Evolutionary conservation across 352 stramenopile species (phyloP).

Genomic region (Globisporangium acanthophoron): DNA sequence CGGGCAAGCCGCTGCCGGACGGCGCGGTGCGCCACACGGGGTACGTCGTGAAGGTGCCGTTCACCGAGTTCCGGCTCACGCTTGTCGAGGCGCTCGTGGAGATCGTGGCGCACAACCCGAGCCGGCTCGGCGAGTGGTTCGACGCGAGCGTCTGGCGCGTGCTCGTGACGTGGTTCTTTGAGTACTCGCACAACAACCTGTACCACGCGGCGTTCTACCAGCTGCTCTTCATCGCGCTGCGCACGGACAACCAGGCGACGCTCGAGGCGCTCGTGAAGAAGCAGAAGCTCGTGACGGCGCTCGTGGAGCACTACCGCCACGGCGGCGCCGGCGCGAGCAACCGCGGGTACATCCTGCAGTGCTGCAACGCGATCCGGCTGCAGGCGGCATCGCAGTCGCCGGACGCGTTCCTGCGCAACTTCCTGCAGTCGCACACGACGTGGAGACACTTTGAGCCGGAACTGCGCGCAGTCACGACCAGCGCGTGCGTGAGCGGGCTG

Average conservation of each 20-base stretch:
- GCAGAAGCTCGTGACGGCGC: conserved; percentile 74
- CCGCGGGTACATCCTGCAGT: conserved; percentile 85
- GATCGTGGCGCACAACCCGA: conserved; percentile 75
- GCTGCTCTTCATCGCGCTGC: conserved; percentile 84
- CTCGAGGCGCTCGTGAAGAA: conserved; percentile 87
- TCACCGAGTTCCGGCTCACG: conserved; percentile 85
- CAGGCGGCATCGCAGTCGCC: conserved; percentile 85
- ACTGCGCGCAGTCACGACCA: conserved; percentile 46
- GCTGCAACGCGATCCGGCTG: conserved; percentile 86
- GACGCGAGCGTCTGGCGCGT: conserved; percentile 84
- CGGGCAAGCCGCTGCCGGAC: conserved; percentile 52
- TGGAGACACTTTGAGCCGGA: conserved; percentile 76
- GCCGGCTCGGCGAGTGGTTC: conserved; percentile 62
- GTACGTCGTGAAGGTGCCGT: conserved; percentile 86
- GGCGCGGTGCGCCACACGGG: conserved; percentile 76
- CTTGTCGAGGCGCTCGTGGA: conserved; percentile 85
- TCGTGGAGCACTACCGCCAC: conserved; percentile 79
- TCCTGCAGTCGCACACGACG: conserved; percentile 84
- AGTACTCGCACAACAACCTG: conserved; percentile 90
- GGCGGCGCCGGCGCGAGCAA: conserved; percentile 66
- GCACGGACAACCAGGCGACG: conserved; percentile 75
- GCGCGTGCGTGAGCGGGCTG: conserved; percentile 53
- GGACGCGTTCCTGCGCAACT: conserved; percentile 86
- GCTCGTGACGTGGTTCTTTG: conserved; percentile 86
- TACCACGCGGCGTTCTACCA: conserved; percentile 89